Base-by-base conservation (phyloP, 495 filamentous ascomycete genomes). In the Bryoglossum gracile region DNA sequence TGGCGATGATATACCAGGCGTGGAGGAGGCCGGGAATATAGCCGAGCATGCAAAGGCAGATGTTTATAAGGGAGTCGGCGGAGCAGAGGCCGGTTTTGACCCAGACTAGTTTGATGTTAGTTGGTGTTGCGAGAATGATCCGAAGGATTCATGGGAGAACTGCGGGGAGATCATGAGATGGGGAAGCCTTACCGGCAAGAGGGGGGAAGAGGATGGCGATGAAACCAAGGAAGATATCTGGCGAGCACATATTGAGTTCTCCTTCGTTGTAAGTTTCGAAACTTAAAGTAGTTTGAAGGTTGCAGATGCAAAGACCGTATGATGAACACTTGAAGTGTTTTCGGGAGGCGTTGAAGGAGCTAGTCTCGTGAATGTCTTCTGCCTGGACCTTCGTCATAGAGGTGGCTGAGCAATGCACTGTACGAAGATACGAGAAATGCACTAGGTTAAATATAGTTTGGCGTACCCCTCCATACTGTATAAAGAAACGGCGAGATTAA, bases 1-100 rank as follows among this genome's bases (percentile, higher is more conserved):
- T 83, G 62, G 83, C 70, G 72, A 98, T 95, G 68, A 98, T 95
- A 79, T 97, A 98, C 90, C 90, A 97, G 61, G 92, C 77, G 68
- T 98, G 92, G 5, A 98, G 67, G 19, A 97, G 80, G 44, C 92
- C 92, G 17, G 92, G 92, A 53, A 98, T 54, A 66, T 78, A 94
- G 65, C 94, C 91, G 36, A 98, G 84, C 39, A 78, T 69, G 69
- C 84, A 90, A 55, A 98, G 87, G 44, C 87, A 83, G 65, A 98
- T 78, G 71, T 97, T 97, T 74, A 98, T 95, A 62, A 97, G 55
- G 22, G 83, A 87, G 74, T 97, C 94, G 33, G 86, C 89, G 46
- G 81, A 85, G 75, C 92, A 98, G 69, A 98, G 76, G 55, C 92
- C 92, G 62, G 80, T 67, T 70, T 97, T 98, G 39, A 98, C 86